phyloP scores from a whole-genome alignment of 208 protist species.

The Acanthamoeba healyi region DNA sequence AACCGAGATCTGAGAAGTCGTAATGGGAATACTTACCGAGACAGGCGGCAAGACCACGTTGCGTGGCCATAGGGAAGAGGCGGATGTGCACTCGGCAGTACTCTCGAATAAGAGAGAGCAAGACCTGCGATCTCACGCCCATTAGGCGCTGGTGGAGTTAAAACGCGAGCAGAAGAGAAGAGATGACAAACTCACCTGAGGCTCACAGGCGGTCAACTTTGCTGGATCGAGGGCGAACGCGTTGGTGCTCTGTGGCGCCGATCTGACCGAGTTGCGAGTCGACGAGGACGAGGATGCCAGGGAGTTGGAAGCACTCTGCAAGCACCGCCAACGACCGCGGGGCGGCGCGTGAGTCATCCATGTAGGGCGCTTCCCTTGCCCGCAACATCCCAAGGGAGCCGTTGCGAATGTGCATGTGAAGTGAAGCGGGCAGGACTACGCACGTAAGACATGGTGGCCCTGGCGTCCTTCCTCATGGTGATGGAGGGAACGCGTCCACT shows the following conservation, averaged over 20 bases:
- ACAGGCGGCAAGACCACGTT: background rate
- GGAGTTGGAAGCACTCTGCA: background rate
- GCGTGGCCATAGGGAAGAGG: background rate
- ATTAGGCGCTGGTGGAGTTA: background rate
- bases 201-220: slow-evolving; percentile 6
- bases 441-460: slow-evolving; percentile 11
- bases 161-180: background rate
- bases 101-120: slow-evolving; percentile 41
- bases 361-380: background rate
- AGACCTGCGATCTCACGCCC: background rate
- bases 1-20: too few species aligned
- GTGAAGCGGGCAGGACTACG: background rate
- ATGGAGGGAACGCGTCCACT: slow-evolving; percentile 45
- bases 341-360: background rate
- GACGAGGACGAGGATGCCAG: slow-evolving; percentile 13
- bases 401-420: background rate
- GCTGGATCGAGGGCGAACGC: slow-evolving; percentile 27
- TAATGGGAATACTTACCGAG: background rate
- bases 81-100: slow-evolving; percentile 56
- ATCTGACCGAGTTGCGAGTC: background rate
- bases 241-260: slow-evolving; percentile 18
- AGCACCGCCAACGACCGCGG: too few species aligned
- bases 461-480: slow-evolving; percentile 8
- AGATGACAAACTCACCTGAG: background rate
- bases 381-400: background rate